A percentile compares a stretch with the other conserved stretches of the same genome.
phyloP scores from a whole-genome alignment of 129 eudicot species.

The Flaveria sonorensis region DNA sequence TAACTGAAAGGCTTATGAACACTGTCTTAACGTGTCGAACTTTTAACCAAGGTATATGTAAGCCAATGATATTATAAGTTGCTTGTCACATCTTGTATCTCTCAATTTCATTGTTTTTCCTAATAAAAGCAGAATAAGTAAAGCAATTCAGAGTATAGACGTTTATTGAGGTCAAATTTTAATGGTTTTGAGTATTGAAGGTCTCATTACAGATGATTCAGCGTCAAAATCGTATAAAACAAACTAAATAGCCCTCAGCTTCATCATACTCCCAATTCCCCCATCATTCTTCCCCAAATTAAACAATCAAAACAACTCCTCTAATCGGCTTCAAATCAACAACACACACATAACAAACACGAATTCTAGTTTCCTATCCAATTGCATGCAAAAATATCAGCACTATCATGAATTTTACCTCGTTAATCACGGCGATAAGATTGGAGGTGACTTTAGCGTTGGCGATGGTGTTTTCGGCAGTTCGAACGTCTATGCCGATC shows the following conservation, averaged over 20 bases:
- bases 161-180: background rate
- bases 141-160: background rate
- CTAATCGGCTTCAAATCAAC: background rate
- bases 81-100: background rate
- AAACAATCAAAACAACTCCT: background rate
- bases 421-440: constrained; percentile 40
- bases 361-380: no score
- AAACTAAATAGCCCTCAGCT: no score
- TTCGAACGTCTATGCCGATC: constrained; percentile 56
- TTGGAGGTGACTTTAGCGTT: constrained; percentile 75
- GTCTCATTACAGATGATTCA: no score
- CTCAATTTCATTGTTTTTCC: background rate
- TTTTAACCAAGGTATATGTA: background rate
- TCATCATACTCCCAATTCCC: no score
- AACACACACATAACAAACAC: background rate
- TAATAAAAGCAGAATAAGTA: background rate
- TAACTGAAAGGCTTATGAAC: background rate
- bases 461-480: constrained; percentile 37
- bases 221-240: no score
- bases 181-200: background rate
- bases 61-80: background rate
- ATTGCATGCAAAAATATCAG: background rate
- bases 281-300: no score
- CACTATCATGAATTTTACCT: background rate
- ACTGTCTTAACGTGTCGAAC: background rate